phyloP scores from a whole-genome alignment of 305 asterid species.

The Fraxinus platypoda region DNA sequence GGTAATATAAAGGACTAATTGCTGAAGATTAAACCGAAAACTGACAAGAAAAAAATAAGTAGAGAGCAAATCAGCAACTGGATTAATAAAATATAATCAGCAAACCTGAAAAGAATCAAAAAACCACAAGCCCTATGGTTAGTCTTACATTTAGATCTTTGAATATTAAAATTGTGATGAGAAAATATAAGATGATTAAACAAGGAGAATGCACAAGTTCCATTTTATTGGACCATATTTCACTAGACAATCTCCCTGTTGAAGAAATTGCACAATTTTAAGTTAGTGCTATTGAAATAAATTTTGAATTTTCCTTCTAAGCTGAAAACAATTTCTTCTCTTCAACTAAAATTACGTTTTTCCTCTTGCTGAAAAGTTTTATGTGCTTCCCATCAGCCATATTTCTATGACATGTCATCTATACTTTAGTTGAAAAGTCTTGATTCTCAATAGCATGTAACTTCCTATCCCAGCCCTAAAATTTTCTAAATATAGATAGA shows the following conservation, averaged over 20 bases:
- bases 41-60: not conserved
- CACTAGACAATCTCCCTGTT: not conserved
- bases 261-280: not conserved
- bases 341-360: not conserved
- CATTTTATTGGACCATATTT: not conserved
- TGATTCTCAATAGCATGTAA: not conserved
- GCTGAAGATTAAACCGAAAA: not conserved
- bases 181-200: not conserved
- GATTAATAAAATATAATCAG: not conserved
- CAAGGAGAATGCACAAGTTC: not conserved
- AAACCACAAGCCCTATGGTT: not conserved
- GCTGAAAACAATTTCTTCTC: not conserved
- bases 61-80: not conserved
- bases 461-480: not conserved
- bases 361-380: not conserved
- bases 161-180: not conserved
- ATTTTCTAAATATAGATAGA: not conserved
- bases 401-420: not conserved
- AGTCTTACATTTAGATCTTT: not conserved
- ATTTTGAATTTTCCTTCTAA: not conserved
- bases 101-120: not conserved
- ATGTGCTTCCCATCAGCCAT: not conserved
- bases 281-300: not conserved
- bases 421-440: not conserved
- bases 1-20: not conserved